Conservation (phyloP, 2,329 filamentous ascomycete genomes). For the Eutypa lata region DNA sequence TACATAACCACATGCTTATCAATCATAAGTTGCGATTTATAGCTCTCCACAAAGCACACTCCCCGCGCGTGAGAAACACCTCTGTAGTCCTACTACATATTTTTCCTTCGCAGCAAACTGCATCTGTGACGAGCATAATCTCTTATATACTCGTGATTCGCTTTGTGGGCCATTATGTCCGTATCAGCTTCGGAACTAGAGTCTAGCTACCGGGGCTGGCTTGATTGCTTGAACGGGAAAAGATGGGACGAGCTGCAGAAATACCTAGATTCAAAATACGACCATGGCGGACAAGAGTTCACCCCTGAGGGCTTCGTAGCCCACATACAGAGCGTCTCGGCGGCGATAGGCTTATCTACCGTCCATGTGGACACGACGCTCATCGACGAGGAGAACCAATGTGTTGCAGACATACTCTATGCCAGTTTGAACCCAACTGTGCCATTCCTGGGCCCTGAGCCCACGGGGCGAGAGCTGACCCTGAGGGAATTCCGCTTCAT, state of each 20-base stretch:
- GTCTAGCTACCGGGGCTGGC: conserved; percentile 9
- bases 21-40: no score
- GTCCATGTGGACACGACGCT: conserved; percentile 12
- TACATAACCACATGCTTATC: no score
- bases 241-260: conserved; percentile 12
- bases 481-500: conserved; percentile 11
- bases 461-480: conserved; percentile 9
- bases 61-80: no score
- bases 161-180: conserved; percentile 6
- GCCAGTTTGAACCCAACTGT: conserved; percentile 9
- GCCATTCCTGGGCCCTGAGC: conserved; percentile 10
- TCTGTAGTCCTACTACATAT: background rate
- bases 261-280: conserved; percentile 11
- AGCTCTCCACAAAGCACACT: no score
- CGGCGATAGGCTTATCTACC: conserved; percentile 7
- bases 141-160: background rate
- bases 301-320: conserved; percentile 9
- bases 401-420: conserved; percentile 10
- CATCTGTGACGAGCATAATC: background rate
- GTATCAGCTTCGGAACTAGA: conserved; percentile 7
- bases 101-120: background rate
- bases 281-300: conserved; percentile 12
- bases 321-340: conserved; percentile 8
- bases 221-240: conserved; percentile 14
- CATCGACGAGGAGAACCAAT: conserved; percentile 10